These are phyloP conservation scores for Cercospora sesami DNA, from an alignment of 2,329 filamentous ascomycete species.

Conservation along the genomic window DNA sequence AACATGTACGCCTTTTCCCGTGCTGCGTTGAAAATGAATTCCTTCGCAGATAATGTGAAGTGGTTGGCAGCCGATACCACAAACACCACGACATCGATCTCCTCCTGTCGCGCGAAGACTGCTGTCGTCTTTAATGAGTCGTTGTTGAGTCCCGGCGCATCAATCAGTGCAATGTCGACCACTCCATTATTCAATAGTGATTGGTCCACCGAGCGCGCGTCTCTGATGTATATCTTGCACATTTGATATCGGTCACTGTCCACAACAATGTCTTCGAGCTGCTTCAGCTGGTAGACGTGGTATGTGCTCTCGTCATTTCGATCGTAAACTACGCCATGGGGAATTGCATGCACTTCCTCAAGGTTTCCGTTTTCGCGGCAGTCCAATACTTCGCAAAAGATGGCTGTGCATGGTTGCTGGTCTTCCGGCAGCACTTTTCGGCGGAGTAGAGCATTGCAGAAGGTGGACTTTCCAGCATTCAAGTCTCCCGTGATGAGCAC, in stretches of 20 bases:
- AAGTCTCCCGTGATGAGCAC: conserved; percentile 93
- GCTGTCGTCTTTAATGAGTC: conserved; percentile 97
- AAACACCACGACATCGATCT: conserved; percentile 98
- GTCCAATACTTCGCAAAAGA: conserved; percentile 96
- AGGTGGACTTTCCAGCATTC: conserved; percentile 97
- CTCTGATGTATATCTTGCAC: conserved; percentile 95
- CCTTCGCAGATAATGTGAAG: conserved; percentile 95
- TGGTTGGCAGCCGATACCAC: conserved; percentile 97
- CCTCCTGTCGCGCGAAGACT: conserved; percentile 93
- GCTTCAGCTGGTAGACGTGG: conserved; percentile 73
- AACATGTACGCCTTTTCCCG: conserved; percentile 98
- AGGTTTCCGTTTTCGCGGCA: conserved; percentile 84
- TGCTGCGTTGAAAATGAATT: conserved; percentile 94
- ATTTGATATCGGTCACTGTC: conserved; percentile 88
- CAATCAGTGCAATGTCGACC: conserved; percentile 95
- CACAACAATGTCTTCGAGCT: conserved; percentile 84
- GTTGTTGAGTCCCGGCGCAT: conserved; percentile 91
- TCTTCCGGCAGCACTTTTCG: conserved; percentile 93
- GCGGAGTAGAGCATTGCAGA: conserved; percentile 93
- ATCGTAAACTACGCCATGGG: conserved; percentile 76
- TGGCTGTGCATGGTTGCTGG: conserved; percentile 95
- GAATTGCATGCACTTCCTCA: conserved; percentile 94
- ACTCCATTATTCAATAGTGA: conserved; percentile 96
- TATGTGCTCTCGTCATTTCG: conserved; percentile 93
- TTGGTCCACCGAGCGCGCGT: conserved; percentile 84